Evolutionary conservation across 306 rosid genomes (phyloP).

Genomic region (Cucurbita argyrosperma): DNA sequence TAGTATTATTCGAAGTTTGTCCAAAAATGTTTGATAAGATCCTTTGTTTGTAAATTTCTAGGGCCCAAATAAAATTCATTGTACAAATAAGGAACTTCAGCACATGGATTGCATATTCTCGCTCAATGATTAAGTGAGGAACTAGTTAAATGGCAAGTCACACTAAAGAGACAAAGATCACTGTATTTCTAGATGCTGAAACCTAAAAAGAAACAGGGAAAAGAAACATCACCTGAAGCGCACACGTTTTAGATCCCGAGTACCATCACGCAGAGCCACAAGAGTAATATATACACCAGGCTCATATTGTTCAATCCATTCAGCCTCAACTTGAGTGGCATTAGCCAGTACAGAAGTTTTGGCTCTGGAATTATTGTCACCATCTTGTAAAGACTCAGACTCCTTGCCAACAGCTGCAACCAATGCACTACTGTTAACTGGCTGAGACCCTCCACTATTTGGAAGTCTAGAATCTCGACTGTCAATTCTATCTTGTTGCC

Average conservation of each 20-base stretch:
- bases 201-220: neutral
- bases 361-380: conserved; percentile 33
- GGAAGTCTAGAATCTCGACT: conserved; percentile 34
- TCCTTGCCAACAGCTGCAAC: conserved; percentile 46
- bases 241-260: conserved; percentile 89
- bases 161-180: neutral
- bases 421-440: conserved; percentile 29
- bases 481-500: conserved; percentile 22
- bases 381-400: conserved; percentile 44
- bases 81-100: neutral
- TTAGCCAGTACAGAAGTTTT: conserved; percentile 23
- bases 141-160: neutral
- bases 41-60: neutral
- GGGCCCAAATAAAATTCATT: neutral
- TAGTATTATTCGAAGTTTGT: neutral
- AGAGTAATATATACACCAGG: conserved; percentile 97
- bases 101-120: conserved; percentile 1
- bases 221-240: conserved; percentile 66
- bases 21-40: too few relatives aligned
- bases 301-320: conserved; percentile 96
- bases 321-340: conserved; percentile 66
- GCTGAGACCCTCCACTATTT: conserved; percentile 33
- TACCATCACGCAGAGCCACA: conserved; percentile 69
- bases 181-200: conserved; percentile 1
- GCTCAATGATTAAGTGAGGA: neutral